Conservation (phyloP, 2,329 filamentous ascomycete species). For the Spiromastix sp. region DNA sequence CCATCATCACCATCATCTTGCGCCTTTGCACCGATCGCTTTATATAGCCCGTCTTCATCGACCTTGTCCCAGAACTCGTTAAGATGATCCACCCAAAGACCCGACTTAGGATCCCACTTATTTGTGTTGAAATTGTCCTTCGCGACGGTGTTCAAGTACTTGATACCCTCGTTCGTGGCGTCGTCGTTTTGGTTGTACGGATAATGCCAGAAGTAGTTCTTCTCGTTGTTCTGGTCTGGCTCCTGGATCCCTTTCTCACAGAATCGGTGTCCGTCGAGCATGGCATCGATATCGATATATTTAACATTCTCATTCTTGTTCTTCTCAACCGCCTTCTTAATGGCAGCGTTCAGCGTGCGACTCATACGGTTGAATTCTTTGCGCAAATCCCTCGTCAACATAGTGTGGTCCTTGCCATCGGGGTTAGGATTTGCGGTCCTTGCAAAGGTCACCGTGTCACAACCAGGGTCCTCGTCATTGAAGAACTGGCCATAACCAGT, state of each 20-base stretch:
- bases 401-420: neutral
- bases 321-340: neutral
- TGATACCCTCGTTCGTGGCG: neutral
- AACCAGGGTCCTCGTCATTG: too few species aligned
- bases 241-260: neutral
- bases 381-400: neutral
- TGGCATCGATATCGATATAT: conserved; percentile 8
- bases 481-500: too few species aligned
- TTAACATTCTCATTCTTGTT: conserved; percentile 1
- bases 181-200: neutral
- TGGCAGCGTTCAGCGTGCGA: neutral
- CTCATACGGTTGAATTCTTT: conserved; percentile 1
- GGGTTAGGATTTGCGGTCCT: neutral
- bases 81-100: neutral
- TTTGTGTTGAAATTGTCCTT: neutral
- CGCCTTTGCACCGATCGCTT: neutral
- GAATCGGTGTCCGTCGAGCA: conserved; percentile 1
- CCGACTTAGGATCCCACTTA: neutral
- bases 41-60: neutral
- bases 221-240: neutral
- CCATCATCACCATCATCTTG: too few species aligned
- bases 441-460: conserved; percentile 1
- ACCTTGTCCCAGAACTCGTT: neutral
- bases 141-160: neutral
- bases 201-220: neutral